Evolutionary conservation across 306 rosid genomes (phyloP).

Genomic region (Begonia loranthoides): DNA sequence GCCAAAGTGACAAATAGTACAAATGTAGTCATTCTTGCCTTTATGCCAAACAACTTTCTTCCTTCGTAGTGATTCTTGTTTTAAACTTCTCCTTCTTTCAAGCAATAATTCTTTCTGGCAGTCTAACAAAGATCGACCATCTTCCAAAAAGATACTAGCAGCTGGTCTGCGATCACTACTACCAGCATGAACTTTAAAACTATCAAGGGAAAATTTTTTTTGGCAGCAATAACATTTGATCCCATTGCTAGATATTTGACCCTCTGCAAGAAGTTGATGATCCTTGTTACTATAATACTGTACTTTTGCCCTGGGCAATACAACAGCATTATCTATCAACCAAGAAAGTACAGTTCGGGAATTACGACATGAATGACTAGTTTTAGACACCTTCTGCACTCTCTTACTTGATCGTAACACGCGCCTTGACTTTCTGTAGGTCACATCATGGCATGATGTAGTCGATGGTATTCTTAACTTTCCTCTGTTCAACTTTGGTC

Average conservation of each 20-base stretch:
- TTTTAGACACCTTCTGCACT: conserved; percentile 31
- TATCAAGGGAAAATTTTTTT: conserved; percentile 24
- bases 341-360: conserved; percentile 60
- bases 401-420: conserved; percentile 42
- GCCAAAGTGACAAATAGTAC: conserved; percentile 72
- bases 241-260: conserved; percentile 55
- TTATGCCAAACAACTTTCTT: conserved; percentile 10
- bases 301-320: conserved; percentile 67
- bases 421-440: conserved; percentile 8
- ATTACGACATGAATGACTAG: conserved; percentile 28
- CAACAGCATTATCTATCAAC: conserved; percentile 57
- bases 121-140: conserved; percentile 61
- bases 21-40: conserved; percentile 53
- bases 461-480: conserved; percentile 8
- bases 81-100: conserved; percentile 12
- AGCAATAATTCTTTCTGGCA: conserved; percentile 35
- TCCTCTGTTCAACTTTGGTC: conserved; percentile 16
- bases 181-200: conserved; percentile 52
- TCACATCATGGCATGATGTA: conserved; percentile 7
- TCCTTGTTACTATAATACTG: conserved; percentile 20
- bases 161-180: conserved; percentile 25
- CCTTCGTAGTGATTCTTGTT: conserved; percentile 9
- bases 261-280: conserved; percentile 17
- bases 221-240: conserved; percentile 72
- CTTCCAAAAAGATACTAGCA: conserved; percentile 42